Base-by-base conservation (phyloP, 2,329 filamentous ascomycete species). In the Fusarium mexicanum region DNA sequence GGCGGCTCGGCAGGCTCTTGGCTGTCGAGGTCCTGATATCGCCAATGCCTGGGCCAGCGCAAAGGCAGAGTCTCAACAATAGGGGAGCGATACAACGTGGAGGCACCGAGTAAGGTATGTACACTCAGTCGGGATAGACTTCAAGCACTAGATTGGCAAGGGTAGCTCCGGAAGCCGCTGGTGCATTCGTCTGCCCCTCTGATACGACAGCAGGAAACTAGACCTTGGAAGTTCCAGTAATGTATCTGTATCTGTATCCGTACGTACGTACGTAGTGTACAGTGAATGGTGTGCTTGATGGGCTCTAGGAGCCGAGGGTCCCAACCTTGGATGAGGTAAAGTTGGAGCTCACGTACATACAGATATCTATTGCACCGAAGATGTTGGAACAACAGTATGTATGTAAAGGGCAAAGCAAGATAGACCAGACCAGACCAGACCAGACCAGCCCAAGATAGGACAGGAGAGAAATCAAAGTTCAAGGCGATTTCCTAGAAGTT, bases 51-150 rank as follows among this genome's bases (percentile, higher is more conserved):
- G 37, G 35, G 53, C 57, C 37, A 64, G 72, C 72, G 71, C 71
- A 72, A 61, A 73, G 37, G 47, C 40, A 71, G 59, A 57, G 22
- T 62, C 60, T 65, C 64, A 66, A 65, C 48, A 72, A 44, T 37
- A 65, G 51, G 41, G 43, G 40, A 53, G 57, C 53, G 57, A 74
- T 65, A 74, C 57, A 69, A 74, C 57, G 72, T 74, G 62, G 68
- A 74, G 58, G 64, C 55, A 65, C 63, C 59, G 59, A 69, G 64
- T 29, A 48, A 31, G 46, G 33, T 35, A 35, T 35, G 46, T 43
- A 72, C 68, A 74, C 60, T 69, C 64, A 57, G 59, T 46, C 60
- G 64, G 62, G 61, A 69, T 57, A 66, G 48, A 74, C 59, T 69
- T 68, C 53, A 57, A 60, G 71, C 60, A 74, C 55, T 65, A 51